Evolutionary conservation across 257 asterid species (phyloP).

Genomic region (Gentiana straminea): DNA sequence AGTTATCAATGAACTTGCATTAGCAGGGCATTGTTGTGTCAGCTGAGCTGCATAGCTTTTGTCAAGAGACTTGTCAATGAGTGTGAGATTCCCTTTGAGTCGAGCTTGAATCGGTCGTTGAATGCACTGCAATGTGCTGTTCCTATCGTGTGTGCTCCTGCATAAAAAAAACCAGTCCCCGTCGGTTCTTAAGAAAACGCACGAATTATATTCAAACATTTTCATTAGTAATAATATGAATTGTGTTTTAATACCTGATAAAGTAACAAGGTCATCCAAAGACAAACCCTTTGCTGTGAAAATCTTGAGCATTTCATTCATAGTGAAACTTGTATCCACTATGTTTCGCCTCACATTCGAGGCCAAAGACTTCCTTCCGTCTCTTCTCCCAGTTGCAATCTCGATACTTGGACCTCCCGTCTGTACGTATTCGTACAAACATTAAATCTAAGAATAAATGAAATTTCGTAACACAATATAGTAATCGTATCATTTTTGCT

Average conservation of each 20-base stretch:
- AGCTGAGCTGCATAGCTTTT: conserved; percentile 43
- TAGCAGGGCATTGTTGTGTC: conserved; percentile 31
- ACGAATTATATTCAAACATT: neutral
- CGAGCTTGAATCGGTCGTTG: conserved; percentile 47
- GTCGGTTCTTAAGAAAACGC: neutral
- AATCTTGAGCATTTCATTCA: conserved; percentile 45
- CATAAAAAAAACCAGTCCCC: neutral
- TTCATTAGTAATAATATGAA: neutral
- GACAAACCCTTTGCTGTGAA: conserved; percentile 57
- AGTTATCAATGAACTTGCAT: conserved; percentile 21
- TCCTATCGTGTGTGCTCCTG: conserved; percentile 86
- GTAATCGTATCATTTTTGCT: too few relatives aligned
- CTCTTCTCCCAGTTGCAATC: conserved; percentile 66
- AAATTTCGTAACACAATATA: neutral
- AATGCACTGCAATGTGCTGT: conserved; percentile 66
- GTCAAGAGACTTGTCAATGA: conserved; percentile 45
- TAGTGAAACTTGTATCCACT: conserved; percentile 65
- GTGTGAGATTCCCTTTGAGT: conserved; percentile 43
- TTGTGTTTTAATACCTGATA: conserved; percentile 39
- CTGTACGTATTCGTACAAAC: conserved; percentile 17
- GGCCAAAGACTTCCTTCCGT: conserved; percentile 43
- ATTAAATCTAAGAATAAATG: neutral
- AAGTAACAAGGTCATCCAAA: conserved; percentile 58
- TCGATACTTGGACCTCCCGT: conserved; percentile 62
- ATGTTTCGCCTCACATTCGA: conserved; percentile 68